These are phyloP conservation scores for Brassica hybrid DNA, from an alignment of 441 rosid species.

Conservation along the genomic window DNA sequence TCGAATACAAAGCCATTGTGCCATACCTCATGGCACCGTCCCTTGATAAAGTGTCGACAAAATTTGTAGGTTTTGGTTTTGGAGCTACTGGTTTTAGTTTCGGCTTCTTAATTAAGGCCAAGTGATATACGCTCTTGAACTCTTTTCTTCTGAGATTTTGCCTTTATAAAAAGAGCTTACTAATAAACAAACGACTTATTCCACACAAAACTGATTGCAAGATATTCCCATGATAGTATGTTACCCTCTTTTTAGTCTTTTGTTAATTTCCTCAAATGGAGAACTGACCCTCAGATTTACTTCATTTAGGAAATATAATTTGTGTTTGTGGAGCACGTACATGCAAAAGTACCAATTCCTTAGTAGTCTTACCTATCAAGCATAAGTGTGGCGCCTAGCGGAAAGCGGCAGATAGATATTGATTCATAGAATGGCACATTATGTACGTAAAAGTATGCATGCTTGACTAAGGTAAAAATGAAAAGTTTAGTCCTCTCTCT, in stretches of 20 bases:
- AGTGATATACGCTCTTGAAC: slow-evolving; percentile 56
- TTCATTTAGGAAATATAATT: too few species aligned
- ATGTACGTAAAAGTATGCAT: not conserved
- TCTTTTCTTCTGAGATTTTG: slow-evolving; percentile 64
- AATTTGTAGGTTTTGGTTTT: too few species aligned
- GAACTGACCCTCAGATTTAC: not conserved
- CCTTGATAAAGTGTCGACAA: too few species aligned
- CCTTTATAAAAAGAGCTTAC: slow-evolving; percentile 50
- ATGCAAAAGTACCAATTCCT: not conserved
- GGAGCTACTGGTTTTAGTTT: too few species aligned
- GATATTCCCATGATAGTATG: not conserved
- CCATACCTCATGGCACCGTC: too few species aligned
- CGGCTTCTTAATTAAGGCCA: too few species aligned
- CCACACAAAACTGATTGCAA: not conserved
- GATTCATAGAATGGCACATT: not conserved
- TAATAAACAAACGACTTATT: slow-evolving; percentile 18
- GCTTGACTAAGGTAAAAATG: not conserved
- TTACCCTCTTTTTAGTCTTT: slow-evolving; percentile 74
- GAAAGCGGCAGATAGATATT: not conserved
- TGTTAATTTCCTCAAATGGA: slow-evolving; percentile 39
- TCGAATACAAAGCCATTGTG: too few species aligned
- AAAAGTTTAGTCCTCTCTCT: too few species aligned
- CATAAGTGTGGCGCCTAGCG: not conserved
- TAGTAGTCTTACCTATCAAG: slow-evolving; percentile 6
- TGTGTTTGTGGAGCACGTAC: not conserved